These are phyloP conservation scores for Malassezia nana DNA, from an alignment of 1,284 basidiomycete species.

Conservation along the genomic window DNA sequence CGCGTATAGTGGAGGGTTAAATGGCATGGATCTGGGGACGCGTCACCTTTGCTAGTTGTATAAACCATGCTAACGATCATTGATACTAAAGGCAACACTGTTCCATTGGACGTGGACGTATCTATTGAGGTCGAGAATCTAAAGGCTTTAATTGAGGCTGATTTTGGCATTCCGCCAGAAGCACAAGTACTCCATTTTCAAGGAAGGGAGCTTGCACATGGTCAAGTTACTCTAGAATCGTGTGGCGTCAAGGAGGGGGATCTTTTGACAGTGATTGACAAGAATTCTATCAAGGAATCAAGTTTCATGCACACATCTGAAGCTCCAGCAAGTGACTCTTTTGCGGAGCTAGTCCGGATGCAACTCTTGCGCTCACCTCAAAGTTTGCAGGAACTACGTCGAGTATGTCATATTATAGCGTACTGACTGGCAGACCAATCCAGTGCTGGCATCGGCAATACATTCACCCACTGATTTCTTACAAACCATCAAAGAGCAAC, in stretches of 20 bases:
- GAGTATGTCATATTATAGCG: constrained; percentile 24
- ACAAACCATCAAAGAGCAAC: constrained; percentile 22
- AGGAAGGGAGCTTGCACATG: constrained; percentile 22
- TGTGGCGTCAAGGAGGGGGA: constrained; percentile 36
- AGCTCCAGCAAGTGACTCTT: constrained; percentile 35
- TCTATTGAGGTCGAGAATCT: constrained; percentile 40
- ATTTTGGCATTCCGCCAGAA: constrained; percentile 24
- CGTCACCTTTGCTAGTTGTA: not conserved
- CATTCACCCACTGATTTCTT: constrained; percentile 16
- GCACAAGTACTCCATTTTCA: constrained; percentile 28
- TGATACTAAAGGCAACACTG: constrained; percentile 32
- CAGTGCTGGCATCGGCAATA: constrained; percentile 22
- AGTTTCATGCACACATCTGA: not conserved
- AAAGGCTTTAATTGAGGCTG: constrained; percentile 37
- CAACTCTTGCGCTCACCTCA: constrained; percentile 73
- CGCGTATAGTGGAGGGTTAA: not conserved
- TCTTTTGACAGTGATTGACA: constrained; percentile 26
- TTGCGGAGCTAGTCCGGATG: constrained; percentile 77
- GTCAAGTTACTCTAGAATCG: constrained; percentile 23
- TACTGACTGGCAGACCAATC: constrained; percentile 20
- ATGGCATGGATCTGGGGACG: not conserved
- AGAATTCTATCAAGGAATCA: not conserved
- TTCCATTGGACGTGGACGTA: constrained; percentile 34
- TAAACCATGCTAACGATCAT: constrained; percentile 39
- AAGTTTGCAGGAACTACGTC: constrained; percentile 64